Base-by-base conservation (phyloP, 768 basidiomycete species). In the Lepiota subincarnata region DNA sequence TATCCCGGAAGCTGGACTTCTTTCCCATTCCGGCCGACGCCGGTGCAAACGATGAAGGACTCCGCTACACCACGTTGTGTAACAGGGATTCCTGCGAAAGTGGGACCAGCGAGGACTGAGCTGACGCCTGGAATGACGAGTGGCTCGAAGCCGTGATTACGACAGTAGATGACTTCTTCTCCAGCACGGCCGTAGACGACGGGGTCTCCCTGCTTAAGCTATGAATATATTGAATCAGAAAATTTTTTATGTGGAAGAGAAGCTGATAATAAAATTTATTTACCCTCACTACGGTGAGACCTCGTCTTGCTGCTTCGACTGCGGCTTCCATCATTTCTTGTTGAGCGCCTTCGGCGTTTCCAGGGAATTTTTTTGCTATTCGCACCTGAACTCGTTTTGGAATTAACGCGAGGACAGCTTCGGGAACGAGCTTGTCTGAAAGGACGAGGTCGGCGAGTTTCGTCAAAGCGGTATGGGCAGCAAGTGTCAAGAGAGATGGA, bases 161-260 rank as follows among this genome's bases (percentile, higher is more conserved):
- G 84, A 80, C 98, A 96, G 71, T 88, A 92, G 18, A 96, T 77
- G 0, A 98, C 83, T 69, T 99, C 97, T 65, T 98, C 96, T 26
- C 95, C 95, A 0, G 88, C 88, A 19, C 97, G 85, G 2, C 92
- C 97, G 64, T 97, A 99, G 0, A 99, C 83, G 13, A 88, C 86
- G 10, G 97, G 97, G 66, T 99, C 97, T 11, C 97, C 97, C 76
- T 98, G 97, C 72, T 99, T 98, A 14, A 99, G 77, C 89, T 92
- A 45, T 41, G 46, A 18, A 40, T 40, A 44, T 54, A 38, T 36
- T 39, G 48, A 11, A 34, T 12, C 12, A n/a, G 37, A 34, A 26
- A 26, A 35, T 38, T 43, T 16, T 16, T 6, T 20, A 16, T 28
- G 28, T n/a, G 1, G 18, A 39, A 20, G 18, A 31, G n/a, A 14